Evolutionary conservation across 1,139 yeast genomes (phyloP).

Genomic region (Pichia sp.): DNA sequence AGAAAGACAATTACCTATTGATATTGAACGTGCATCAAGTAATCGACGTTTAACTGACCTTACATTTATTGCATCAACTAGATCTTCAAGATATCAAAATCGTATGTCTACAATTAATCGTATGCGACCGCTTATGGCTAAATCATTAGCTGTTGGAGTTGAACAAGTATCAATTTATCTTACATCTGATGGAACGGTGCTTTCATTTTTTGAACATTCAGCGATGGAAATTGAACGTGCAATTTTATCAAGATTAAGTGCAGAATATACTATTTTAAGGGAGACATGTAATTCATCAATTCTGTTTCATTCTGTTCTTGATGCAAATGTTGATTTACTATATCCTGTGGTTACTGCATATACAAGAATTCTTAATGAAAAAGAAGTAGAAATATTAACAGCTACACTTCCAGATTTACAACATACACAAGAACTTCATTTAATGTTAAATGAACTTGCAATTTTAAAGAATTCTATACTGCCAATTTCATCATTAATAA

Average conservation of each 20-base stretch:
- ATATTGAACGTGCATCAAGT: slow-evolving; percentile 12
- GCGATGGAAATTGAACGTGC: slow-evolving; percentile 47
- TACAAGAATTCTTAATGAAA: slow-evolving; percentile 40
- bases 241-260: slow-evolving; percentile 39
- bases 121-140: slow-evolving; percentile 39
- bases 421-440: slow-evolving; percentile 46
- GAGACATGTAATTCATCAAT: slow-evolving; percentile 45
- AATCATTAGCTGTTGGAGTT: slow-evolving; percentile 43
- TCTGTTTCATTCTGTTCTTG: slow-evolving; percentile 47
- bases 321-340: slow-evolving; percentile 50
- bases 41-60: slow-evolving; percentile 30
- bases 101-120: slow-evolving; percentile 34
- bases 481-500: slow-evolving; percentile 41
- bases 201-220: slow-evolving; percentile 50
- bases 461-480: slow-evolving; percentile 38
- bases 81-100: slow-evolving; percentile 26
- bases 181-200: slow-evolving; percentile 37
- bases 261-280: slow-evolving; percentile 41
- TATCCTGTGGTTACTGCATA: slow-evolving; percentile 57
- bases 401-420: slow-evolving; percentile 38
- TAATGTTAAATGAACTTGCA: slow-evolving; percentile 46
- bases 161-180: slow-evolving; percentile 49
- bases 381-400: slow-evolving; percentile 44
- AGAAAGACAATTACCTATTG: slow-evolving; percentile 9
- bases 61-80: slow-evolving; percentile 16